Base-by-base conservation (phyloP, 768 basidiomycete genomes). In the Mycena indigotica region DNA sequence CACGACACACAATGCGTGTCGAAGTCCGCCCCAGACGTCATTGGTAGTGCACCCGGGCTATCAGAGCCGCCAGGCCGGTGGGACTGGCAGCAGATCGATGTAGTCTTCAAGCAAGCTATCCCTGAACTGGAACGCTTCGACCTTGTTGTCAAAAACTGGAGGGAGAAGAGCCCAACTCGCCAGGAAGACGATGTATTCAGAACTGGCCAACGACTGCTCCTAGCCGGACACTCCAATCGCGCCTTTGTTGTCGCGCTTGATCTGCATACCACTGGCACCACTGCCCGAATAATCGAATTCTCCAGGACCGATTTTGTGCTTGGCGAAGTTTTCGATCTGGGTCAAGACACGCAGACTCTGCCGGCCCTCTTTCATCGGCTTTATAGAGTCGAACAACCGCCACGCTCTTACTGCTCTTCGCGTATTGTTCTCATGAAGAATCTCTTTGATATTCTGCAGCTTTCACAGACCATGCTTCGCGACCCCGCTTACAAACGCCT, bases 251-350 rank as follows among this genome's bases (percentile, higher is more conserved):
- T 53, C 8, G 35, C 50, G 4, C 23, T 53, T 3, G n/a, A n/a
- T n/a, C n/a, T n/a, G n/a, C n/a, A n/a, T n/a, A 16, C 53, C n/a
- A n/a, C 17, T 28, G 17, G n/a, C 5, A 30, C 10, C 15, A 4
- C 13, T 26, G 56, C 52, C 1, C 56, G 56, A 41, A 45, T 58
- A 8, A 44, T 46, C 26, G 30, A 52, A 3, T 52, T 58, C 51
- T 41, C 52, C 13, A 48, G 45, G 8, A 25, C 51, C 29, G 51
- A 52, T 2, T 58, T 35, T 50, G 32, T 28, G 21, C 40, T 32
- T 12, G 53, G 21, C 28, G 26, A 30, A 6, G 40, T 30, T 26
- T 58, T 58, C 44, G 17, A 38, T 35, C 53, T 29, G 56, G 19
- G 21, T 1, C 10, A 46, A n/a, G 5, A 53, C 28, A 1, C 2